Evolutionary conservation across 257 asterid species (phyloP), one percentile per base, ranked within the genome.

Genomic region (Jacaranda mimosifolia): DNA sequence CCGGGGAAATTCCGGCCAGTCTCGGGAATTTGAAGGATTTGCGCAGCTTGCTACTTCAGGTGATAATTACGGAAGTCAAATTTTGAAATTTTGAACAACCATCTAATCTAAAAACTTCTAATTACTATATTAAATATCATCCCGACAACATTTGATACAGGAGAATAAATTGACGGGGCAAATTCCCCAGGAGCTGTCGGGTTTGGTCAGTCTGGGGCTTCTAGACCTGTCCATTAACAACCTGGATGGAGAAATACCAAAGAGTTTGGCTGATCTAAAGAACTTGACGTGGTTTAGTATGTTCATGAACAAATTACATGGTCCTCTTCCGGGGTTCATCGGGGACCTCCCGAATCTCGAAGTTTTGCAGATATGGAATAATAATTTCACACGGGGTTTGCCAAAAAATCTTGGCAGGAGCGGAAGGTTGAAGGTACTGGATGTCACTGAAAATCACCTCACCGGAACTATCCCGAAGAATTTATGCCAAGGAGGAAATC

Each of bases 1-100:
- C 92, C 32, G 98, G 99, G 7, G 91, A 87, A 74, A 90, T 96
- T 19, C 99, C 99, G 67, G 76, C 87, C 35, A 76, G 79, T 9
- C 85, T 96, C 9, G 97, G 97, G 26, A 90, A 90, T 67, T 84
- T 96, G 76, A 96, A 96, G 85, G 83, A 77, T 40, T 70, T 90
- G 77, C 91, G 93, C 75, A 45, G 74, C 57, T 74, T 96, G 60
- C 93, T 93, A 77, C 84, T 92, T 17, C 98, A 92, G 86, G 90
- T 81, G 57, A 56, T n/a, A 56, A n/a, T 5, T 48, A 10, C 1
- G 8, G 46, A 42, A 42, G 9, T 26, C 2, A 26, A 26, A 26
- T 26, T 26, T 26, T 26, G 32, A 26, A 26, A 26, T 0, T 26
- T 26, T 26, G 32, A 26, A 26, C 32, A n/a, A n/a, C n/a, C n/a